Base-by-base conservation (phyloP, 345 rosid genomes). In the Lenwebbia sp. region DNA sequence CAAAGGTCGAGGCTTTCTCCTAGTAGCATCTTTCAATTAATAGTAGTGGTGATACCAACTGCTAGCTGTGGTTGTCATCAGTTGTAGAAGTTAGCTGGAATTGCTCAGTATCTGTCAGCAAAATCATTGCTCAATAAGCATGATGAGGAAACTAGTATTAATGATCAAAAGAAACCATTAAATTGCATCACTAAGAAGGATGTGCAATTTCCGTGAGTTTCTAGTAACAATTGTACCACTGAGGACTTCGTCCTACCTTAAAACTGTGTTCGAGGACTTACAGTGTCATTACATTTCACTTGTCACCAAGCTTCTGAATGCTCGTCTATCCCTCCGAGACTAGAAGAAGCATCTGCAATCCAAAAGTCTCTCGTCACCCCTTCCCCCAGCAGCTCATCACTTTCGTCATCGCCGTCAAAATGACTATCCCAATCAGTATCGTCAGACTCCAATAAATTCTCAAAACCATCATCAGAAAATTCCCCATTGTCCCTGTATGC, bases 381-480 rank as follows among this genome's bases (percentile, higher is more conserved):
- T 40, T 78, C 54, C 84, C 40, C 84, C 56, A 5, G n/a, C 51
- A 81, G 33, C 84, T 87, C 88, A 51, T 40, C 10, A 85, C 84
- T 87, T 75, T 53, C 83, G 54, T 70, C 89, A 65, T 86, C 83
- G 0, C 84, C 54, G 5, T 89, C 90, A 50, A 82, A 86, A 28
- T 89, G 90, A 90, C 82, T 88, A 55, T 94, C 97, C 55, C 90
- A 85, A 87, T 91, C 95, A 9, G 89, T 74, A 91, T 93, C 93
- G 50, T 89, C 92, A 0, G 93, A 90, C 54, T 91, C 96, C 51
- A 96, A 96, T 87, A 96, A 87, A 82, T 92, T 88, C 91, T 96
- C 95, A 84, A 96, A 95, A 44, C 95, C 99, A 88, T 93, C 97
- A 86, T 90, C 93, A 75, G 92, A 89, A 82, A 90, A 92, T 89